Evolutionary conservation across 169 alveolate species (phyloP), one percentile per base, ranked within the genome.

Genomic region (Theileria equi): DNA sequence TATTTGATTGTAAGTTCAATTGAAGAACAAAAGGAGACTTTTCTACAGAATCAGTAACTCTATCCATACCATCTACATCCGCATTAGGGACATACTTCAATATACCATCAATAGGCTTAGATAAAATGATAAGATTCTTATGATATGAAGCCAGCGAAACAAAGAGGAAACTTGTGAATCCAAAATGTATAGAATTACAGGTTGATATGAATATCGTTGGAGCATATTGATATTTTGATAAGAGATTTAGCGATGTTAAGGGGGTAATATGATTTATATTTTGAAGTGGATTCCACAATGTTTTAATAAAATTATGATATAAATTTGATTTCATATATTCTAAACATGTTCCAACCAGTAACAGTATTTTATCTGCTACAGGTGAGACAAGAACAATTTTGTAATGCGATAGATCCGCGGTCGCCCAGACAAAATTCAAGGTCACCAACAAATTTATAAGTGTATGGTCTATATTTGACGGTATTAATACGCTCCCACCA

Each of bases 121-220:
- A 59, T 25, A 76, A 65, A 0, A 76, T 59, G 25, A 76, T 47
- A 31, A 40, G 29, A 53, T 76, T 76, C 21, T 57, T 38, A 32
- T 55, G 21, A 35, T 55, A 65, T 0, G 61, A 58, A 10, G 59
- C 23, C 23, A 67, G n/a, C 6, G 85, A 79, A 11, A 72, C 71
- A 36, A 76, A 76, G 32, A 76, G 60, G 64, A 48, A 63, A 43
- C 63, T 76, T 13, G 85, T 26, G 25, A 76, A 44, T 13, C 85
- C 85, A 25, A 63, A 76, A 25, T 36, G 34, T 36, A 65, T 13
- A 29, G 63, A 49, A 5, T 63, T 36, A 3, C 63, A 45, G 25
- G 85, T 76, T 17, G 85, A 65, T 17, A 76, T 55, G 71, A 65
- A 65, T 16, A 76, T 80, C 17, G 78, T 60, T 0, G 85, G 85